Evolutionary conservation across 225 moss, liverwort and hornwort species (phyloP), one percentile per base, ranked within the genome.

Genomic region (Physcomitrium patens): DNA sequence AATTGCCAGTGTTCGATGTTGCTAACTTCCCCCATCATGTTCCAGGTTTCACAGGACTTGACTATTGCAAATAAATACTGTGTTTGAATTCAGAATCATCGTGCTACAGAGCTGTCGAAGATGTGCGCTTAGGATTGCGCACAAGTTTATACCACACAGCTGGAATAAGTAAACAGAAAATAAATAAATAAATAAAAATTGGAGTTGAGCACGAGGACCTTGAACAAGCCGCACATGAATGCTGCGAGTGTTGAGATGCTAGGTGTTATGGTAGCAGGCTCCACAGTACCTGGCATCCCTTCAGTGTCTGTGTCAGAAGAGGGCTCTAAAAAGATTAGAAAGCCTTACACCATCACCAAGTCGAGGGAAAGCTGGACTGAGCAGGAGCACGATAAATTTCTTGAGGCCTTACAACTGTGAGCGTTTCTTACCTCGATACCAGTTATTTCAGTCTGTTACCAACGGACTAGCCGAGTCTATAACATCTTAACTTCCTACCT

Each of bases 301-400:
- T 80, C 88, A 37, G 55, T 19, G 24, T 78, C 85, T 11, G 16
- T 85, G 18, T 93, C 94, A 24, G 97, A 99, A 56, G 97, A 99
- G 18, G 91, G 90, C 5, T 91, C 90, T 3, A 99, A 91, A 63
- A 99, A 99, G 90, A 89, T 99, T 31, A 90, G 99, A 4, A 99
- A 99, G 70, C 93, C 99, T 26, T 99, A 99, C 69, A 95, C 95
- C 64, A 99, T 99, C 76, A 99, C 99, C 15, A 99, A 99, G 88
- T 92, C 95, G 23, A 86, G 99, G 65, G 99, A 99, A 78, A 99
- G 99, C 83, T 99, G 99, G 99, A 95, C 99, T 23, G 99, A 99
- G 85, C 91, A 99, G 82, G 99, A 99, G 92, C 99, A 99, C 71
- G 95, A 95, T 50, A 99, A 99, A 79, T 99, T 99, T 74, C 89